Evolutionary conservation across 371 early-diverging fungal species (phyloP), one percentile per base, ranked within the genome.

Genomic region (Actinomortierella wolfii): DNA sequence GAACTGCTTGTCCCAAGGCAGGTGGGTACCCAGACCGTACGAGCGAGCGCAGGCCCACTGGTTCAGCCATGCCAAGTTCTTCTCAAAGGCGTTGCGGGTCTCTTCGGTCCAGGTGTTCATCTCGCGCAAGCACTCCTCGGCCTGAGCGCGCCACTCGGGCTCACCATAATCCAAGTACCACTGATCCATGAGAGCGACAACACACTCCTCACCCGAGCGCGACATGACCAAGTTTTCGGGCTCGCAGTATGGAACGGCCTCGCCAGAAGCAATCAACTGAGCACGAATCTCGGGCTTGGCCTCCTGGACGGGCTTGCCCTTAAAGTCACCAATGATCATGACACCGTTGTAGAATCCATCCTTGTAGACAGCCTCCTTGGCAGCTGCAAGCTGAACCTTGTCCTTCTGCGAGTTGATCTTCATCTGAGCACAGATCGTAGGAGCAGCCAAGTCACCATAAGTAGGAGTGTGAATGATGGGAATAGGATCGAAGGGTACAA

Each of bases 121-220:
- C 24, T 81, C 67, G n/a, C 80, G 79, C 65, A 99, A 78, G 66
- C 88, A 92, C 81, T 92, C 82, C 67, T 90, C 84, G 28, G 96
- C 91, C 76, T 85, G 69, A 20, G 79, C 81, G 77, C 90, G 92
- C 99, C 99, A 99, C 49, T 85, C 76, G 3, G 85, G 81, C 81
- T 99, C 97, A 60, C 97, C 97, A 74, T 99, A 99, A 83, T 99
- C 94, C 77, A 99, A 82, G 85, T 97, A 99, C 99, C 99, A 99
- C 83, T 99, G 99, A 74, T 98, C 98, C 74, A 94, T 89, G 64
- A 99, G 82, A 25, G 97, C 93, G 55, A 99, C 99, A 51, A 99
- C 94, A 81, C 99, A 99, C 74, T 95, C 97, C 64, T 98, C 99
- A 46, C 97, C 99, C 65, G 94, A 94, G 61, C 99, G 93, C 57